These are phyloP conservation scores for Phaeomoniella chlamydospora DNA, from an alignment of 2,329 filamentous ascomycete species.

Conservation along the genomic window DNA sequence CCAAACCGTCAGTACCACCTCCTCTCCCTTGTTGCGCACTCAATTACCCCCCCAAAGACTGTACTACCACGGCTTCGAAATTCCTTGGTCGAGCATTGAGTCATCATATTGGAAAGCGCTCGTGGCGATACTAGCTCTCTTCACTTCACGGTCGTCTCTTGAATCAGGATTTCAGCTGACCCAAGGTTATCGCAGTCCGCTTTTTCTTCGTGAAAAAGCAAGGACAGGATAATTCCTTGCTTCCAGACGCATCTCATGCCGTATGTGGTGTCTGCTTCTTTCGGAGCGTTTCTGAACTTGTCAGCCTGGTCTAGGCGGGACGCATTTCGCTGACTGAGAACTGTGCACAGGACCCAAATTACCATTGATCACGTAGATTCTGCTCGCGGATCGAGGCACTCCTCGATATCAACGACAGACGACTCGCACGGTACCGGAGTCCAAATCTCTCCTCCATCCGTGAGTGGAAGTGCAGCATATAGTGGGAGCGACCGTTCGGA, in stretches of 20 bases:
- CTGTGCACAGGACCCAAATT: conserved; percentile 27
- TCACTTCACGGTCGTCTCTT: too few relatives aligned
- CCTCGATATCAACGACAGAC: conserved; percentile 26
- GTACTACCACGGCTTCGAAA: background rate
- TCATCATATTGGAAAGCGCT: too few relatives aligned
- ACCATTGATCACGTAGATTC: conserved; percentile 22
- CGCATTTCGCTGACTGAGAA: too few relatives aligned
- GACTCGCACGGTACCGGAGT: conserved; percentile 25
- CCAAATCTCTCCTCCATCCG: conserved; percentile 25
- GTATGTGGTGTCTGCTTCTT: conserved; percentile 5
- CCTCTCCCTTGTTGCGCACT: background rate
- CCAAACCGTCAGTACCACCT: background rate
- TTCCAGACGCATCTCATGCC: conserved; percentile 7
- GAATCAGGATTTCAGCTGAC: background rate
- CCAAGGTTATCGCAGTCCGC: background rate
- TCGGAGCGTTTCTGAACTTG: conserved; percentile 1
- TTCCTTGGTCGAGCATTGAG: background rate
- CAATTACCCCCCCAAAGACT: background rate
- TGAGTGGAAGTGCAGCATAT: conserved; percentile 23
- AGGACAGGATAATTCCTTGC: conserved; percentile 1
- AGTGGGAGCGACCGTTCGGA: conserved; percentile 17
- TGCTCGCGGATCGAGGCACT: conserved; percentile 22
- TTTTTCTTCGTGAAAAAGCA: background rate
- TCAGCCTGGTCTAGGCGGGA: conserved; percentile 4
- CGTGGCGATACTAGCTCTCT: too few relatives aligned